Conservation (phyloP, 2,329 filamentous ascomycete genomes). For the Orbilia oligospora region DNA sequence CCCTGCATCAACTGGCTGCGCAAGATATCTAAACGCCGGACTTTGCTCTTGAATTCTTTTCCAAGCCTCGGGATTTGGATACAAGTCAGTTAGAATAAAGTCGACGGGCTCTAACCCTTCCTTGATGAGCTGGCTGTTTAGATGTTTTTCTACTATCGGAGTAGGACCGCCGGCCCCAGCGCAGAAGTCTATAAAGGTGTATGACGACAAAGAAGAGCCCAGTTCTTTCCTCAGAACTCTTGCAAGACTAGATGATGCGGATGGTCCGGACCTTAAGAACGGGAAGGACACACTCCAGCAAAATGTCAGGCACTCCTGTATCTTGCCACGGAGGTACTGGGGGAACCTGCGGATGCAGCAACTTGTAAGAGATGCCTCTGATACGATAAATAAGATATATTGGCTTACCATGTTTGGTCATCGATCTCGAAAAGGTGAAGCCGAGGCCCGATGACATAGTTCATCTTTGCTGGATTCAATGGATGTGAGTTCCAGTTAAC, state of each 20-base stretch:
- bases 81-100: conserved; percentile 78
- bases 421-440: conserved; percentile 78
- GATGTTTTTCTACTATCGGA: conserved; percentile 74
- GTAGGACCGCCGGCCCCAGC: conserved; percentile 81
- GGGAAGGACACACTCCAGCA: conserved; percentile 74
- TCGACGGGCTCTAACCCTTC: conserved; percentile 67
- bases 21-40: conserved; percentile 73
- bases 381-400: background rate
- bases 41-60: conserved; percentile 71
- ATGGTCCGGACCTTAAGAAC: conserved; percentile 45
- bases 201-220: conserved; percentile 69
- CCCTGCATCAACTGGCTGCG: conserved; percentile 76
- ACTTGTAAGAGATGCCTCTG: conserved; percentile 11
- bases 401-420: conserved; percentile 75
- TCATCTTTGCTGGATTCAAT: conserved; percentile 19
- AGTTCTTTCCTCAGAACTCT: conserved; percentile 72
- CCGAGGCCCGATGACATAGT: conserved; percentile 70
- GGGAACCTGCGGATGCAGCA: conserved; percentile 73
- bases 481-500: background rate
- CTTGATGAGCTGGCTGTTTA: conserved; percentile 69
- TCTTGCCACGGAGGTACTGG: conserved; percentile 74
- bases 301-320: conserved; percentile 76
- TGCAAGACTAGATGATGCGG: conserved; percentile 74
- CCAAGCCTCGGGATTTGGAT: conserved; percentile 76
- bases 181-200: conserved; percentile 82